phyloP scores from a whole-genome alignment of 371 early-diverging fungal genomes.

The Mycotypha africana region DNA sequence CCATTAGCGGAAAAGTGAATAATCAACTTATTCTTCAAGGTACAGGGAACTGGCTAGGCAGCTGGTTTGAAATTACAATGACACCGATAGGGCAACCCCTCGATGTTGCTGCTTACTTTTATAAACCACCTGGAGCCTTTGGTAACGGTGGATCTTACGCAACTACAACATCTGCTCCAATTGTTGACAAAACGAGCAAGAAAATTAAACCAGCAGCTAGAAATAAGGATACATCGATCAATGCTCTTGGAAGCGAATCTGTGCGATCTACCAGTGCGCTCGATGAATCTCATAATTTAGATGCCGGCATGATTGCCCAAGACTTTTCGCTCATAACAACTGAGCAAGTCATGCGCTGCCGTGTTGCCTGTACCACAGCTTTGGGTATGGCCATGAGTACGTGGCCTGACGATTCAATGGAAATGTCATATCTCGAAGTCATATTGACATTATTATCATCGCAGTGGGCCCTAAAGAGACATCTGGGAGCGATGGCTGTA shows the following conservation, averaged over 20 bases:
- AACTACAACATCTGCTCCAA: slow-evolving; percentile 6
- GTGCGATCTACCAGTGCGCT: neutral
- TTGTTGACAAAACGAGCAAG: slow-evolving; percentile 5
- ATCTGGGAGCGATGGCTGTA: slow-evolving; percentile 71
- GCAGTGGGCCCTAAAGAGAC: slow-evolving; percentile 77
- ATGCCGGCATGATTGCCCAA: slow-evolving; percentile 87
- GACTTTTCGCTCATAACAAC: slow-evolving; percentile 80
- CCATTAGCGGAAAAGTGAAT: slow-evolving; percentile 32
- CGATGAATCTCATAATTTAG: slow-evolving; percentile 62
- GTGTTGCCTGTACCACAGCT: slow-evolving; percentile 73
- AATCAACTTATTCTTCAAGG: slow-evolving; percentile 27
- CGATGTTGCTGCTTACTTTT: slow-evolving; percentile 57
- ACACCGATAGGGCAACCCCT: slow-evolving; percentile 81
- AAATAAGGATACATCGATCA: slow-evolving; percentile 9
- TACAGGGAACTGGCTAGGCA: slow-evolving; percentile 44
- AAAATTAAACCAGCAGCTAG: slow-evolving; percentile 16
- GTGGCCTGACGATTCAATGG: slow-evolving; percentile 60
- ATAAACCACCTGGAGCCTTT: slow-evolving; percentile 51
- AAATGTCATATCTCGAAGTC: slow-evolving; percentile 44
- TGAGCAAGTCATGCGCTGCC: slow-evolving; percentile 76
- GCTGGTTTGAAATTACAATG: slow-evolving; percentile 53
- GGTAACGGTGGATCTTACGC: slow-evolving; percentile 28
- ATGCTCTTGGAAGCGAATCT: slow-evolving; percentile 3
- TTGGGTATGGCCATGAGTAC: slow-evolving; percentile 72
- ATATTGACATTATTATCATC: slow-evolving; percentile 52